phyloP scores from a whole-genome alignment of 1,139 yeast genomes.

The Diutina mesorugosa region DNA sequence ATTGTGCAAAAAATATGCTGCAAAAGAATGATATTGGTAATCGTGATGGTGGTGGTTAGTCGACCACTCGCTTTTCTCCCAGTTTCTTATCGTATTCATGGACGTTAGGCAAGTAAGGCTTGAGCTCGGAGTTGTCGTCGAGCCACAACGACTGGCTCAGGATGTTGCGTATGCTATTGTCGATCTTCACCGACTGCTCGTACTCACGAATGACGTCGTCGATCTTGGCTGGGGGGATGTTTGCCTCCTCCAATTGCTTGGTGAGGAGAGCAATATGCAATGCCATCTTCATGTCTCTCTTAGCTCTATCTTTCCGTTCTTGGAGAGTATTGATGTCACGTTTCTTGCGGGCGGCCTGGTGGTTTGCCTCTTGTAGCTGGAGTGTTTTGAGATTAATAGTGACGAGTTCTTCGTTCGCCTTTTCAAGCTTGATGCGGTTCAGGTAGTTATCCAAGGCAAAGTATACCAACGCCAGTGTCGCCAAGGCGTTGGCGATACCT shows the following conservation, averaged over 20 bases:
- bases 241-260: conserved; percentile 40
- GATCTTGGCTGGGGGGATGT: conserved; percentile 39
- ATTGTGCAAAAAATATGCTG: too few species aligned
- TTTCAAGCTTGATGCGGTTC: conserved; percentile 28
- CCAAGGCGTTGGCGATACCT: conserved; percentile 20
- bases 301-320: conserved; percentile 34
- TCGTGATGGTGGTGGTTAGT: not conserved
- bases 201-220: conserved; percentile 40
- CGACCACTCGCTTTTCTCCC: not conserved
- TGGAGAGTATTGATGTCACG: conserved; percentile 32
- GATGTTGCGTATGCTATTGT: conserved; percentile 39
- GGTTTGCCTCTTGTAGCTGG: conserved; percentile 30
- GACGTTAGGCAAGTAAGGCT: conserved; percentile 39
- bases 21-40: too few species aligned
- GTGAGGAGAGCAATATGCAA: conserved; percentile 52
- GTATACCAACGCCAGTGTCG: conserved; percentile 28
- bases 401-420: conserved; percentile 22
- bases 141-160: conserved; percentile 48
- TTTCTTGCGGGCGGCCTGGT: conserved; percentile 30
- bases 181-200: conserved; percentile 42
- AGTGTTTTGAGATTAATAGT: conserved; percentile 29
- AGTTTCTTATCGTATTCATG: conserved; percentile 36
- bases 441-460: conserved; percentile 41
- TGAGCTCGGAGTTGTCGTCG: conserved; percentile 34
- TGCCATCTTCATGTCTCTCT: conserved; percentile 46